A percentile compares a stretch with the other conserved stretches of the same genome.
Conservation (phyloP, 2,329 filamentous ascomycete genomes). For the Trichophaea hybrida region DNA sequence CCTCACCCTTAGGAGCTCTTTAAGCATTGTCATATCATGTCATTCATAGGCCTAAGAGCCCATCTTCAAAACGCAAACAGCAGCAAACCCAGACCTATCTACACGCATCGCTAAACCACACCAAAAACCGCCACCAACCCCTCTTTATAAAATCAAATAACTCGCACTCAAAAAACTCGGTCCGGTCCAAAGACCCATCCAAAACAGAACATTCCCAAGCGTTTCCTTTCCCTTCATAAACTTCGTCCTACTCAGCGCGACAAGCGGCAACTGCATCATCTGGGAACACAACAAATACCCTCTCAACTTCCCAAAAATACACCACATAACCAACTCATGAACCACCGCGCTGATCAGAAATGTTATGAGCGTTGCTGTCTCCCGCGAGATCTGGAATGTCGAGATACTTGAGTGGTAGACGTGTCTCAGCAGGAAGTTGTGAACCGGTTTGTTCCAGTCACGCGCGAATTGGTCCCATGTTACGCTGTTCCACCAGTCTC, state of each 20-base stretch:
- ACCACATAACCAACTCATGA: conserved; percentile 68
- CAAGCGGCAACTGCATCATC: conserved; percentile 59
- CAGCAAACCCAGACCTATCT: too few species aligned
- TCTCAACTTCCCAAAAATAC: conserved; percentile 61
- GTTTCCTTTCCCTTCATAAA: conserved; percentile 48
- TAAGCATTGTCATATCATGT: too few species aligned
- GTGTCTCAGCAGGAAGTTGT: conserved; percentile 62
- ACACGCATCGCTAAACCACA: too few species aligned
- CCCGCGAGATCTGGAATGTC: conserved; percentile 53
- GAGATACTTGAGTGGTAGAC: conserved; percentile 69
- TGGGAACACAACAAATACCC: conserved; percentile 57
- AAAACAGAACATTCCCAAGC: conserved; percentile 61
- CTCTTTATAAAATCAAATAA: conserved; percentile 5
- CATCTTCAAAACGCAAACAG: too few species aligned
- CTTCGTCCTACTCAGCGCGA: conserved; percentile 50
- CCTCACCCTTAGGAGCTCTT: too few species aligned
- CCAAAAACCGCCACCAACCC: too few species aligned
- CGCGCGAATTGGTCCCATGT: conserved; percentile 44
- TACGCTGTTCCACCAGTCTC: not conserved
- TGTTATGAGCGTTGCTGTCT: conserved; percentile 59
- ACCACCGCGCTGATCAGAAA: conserved; percentile 58
- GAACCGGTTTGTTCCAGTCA: conserved; percentile 70
- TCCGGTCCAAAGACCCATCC: conserved; percentile 54
- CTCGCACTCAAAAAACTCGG: conserved; percentile 43
- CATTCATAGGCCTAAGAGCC: too few species aligned